A percentile compares a stretch with the other conserved stretches of the same genome.
These are phyloP conservation scores for Pythium periplocum DNA, from an alignment of 352 stramenopile species.

Conservation along the genomic window DNA sequence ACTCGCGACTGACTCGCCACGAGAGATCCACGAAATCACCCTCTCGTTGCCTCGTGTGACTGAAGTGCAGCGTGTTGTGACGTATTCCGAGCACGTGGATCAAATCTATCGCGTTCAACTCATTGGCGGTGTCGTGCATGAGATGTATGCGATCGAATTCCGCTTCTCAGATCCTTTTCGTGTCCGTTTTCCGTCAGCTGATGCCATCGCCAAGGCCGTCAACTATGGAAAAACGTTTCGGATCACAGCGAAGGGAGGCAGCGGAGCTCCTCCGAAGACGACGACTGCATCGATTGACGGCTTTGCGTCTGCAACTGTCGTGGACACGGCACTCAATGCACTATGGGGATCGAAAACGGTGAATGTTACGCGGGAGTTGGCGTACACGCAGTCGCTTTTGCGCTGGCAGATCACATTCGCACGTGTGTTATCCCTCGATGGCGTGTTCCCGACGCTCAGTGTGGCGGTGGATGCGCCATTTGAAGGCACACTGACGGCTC, in stretches of 20 bases:
- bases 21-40: constrained; percentile 59
- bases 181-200: constrained; percentile 25
- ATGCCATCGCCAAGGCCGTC: constrained; percentile 21
- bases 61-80: constrained; percentile 62
- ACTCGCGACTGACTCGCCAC: constrained; percentile 49
- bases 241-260: constrained; percentile 13
- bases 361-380: constrained; percentile 25
- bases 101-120: constrained; percentile 40
- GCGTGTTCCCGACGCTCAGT: constrained; percentile 32
- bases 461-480: constrained; percentile 25
- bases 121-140: constrained; percentile 35
- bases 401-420: constrained; percentile 56
- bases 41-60: constrained; percentile 34
- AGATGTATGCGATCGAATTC: constrained; percentile 45
- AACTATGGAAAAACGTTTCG: constrained; percentile 43
- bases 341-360: constrained; percentile 27
- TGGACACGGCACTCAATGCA: constrained; percentile 38
- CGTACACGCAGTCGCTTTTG: constrained; percentile 27
- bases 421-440: constrained; percentile 25
- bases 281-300: constrained; percentile 31
- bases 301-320: constrained; percentile 34
- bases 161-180: constrained; percentile 50
- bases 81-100: constrained; percentile 50
- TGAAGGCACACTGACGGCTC: constrained; percentile 29
- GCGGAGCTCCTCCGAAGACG: not conserved